phyloP scores from a whole-genome alignment of 371 early-diverging fungal genomes.

The Dichotomocladium elegans region DNA sequence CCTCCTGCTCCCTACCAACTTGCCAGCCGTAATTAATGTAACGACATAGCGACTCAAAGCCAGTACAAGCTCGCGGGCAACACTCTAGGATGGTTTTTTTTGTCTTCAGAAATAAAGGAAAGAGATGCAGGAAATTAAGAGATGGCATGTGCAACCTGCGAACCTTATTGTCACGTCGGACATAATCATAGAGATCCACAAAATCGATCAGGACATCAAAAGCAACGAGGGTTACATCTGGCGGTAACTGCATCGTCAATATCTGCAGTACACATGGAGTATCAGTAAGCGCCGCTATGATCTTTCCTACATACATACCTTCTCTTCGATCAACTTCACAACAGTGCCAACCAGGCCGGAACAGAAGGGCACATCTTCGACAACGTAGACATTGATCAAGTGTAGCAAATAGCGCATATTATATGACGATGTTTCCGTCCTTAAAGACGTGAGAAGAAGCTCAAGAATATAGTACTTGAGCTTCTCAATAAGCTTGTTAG shows the following conservation, averaged over 20 bases:
- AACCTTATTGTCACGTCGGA: conserved; percentile 69
- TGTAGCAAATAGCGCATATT: conserved; percentile 70
- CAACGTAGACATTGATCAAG: conserved; percentile 66
- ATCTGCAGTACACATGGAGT: conserved; percentile 34
- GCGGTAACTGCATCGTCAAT: conserved; percentile 57
- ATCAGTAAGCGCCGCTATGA: no score
- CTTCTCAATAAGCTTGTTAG: conserved; percentile 32
- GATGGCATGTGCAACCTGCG: conserved; percentile 14
- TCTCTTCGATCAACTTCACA: conserved; percentile 71
- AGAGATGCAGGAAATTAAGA: no score
- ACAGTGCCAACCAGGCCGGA: conserved; percentile 71
- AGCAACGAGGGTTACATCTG: conserved; percentile 65
- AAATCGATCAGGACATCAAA: conserved; percentile 71
- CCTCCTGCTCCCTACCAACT: conserved; percentile 18
- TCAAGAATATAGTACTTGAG: conserved; percentile 71
- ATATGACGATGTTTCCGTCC: conserved; percentile 62
- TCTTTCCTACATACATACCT: conserved; percentile 51
- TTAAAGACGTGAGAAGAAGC: conserved; percentile 61
- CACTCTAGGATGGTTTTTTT: conserved; percentile 52
- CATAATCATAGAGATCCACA: conserved; percentile 61
- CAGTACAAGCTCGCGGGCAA: conserved; percentile 67
- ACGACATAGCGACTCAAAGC: conserved; percentile 72
- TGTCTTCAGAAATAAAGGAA: background rate
- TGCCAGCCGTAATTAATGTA: conserved; percentile 43
- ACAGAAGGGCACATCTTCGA: conserved; percentile 74